Evolutionary conservation across 306 rosid species (phyloP), one percentile per base, ranked within the genome.

Genomic region (Pachyrhizus erosus): DNA sequence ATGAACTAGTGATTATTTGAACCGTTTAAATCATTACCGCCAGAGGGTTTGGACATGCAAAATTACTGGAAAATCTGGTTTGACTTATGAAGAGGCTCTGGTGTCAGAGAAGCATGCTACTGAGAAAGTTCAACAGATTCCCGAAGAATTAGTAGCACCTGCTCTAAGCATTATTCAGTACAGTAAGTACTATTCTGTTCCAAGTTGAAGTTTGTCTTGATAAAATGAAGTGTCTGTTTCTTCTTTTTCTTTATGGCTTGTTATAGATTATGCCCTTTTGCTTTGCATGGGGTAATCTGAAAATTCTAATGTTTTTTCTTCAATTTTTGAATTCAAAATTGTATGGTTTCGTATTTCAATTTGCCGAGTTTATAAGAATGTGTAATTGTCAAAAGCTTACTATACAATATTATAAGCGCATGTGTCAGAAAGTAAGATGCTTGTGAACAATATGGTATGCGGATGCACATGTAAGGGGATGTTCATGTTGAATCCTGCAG

Each of bases 41-140:
- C 93, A 79, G 85, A 91, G 99, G 87, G 64, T 93, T 77, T 95
- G 99, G 98, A 85, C 73, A 77, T 95, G 98, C 75, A 93, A 93
- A 84, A 88, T 88, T 68, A 89, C 96, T 24, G 94, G 98, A 83
- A 95, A 91, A 86, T 85, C 86, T 62, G 91, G 84, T 88, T 29
- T 95, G 92, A 95, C 99, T 26, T 95, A 86, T 76, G 99, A 95
- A 80, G 99, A 95, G 89, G 99, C 99, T 81, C 71, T 91, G 83
- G 91, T 95, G 68, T 91, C 97, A 39, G 99, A 95, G 87, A 86
- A 90, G 75, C 87, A 73, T 62, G 97, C 93, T 60, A 77, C 89
- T 8, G 99, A 93, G 75, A 94, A 93, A 90, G 91, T 91, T 69
- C 97, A 88, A 61, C 94, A 89, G 87, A 79, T 95, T 58, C 99